Base-by-base conservation (phyloP, 352 stramenopile species). In the Pythium aquatile region DNA sequence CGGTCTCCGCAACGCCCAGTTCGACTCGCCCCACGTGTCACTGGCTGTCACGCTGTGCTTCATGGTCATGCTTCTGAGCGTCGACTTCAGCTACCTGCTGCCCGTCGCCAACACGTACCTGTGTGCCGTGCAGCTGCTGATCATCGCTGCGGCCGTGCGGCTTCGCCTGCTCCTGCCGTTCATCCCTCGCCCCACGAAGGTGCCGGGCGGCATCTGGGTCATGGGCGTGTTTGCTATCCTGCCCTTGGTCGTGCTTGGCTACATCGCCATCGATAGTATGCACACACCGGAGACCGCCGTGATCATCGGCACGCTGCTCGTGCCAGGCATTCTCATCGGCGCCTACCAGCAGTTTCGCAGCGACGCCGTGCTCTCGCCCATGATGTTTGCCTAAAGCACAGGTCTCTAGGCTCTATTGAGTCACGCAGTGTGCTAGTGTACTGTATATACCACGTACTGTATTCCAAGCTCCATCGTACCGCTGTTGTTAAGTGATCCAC, bases 101-200 rank as follows among this genome's bases (percentile, higher is more conserved):
- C 71, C 85, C 20, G 70, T 96, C 52, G 66, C 91, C 32, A 97
- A 97, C 70, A 79, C 90, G 20, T 83, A 94, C 33, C 91, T 92
- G 64, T 72, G 83, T 28, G 61, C 85, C 44, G 66, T 79, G 13
- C 70, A 96, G 60, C 46, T 97, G 13, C 73, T 98, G 52, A 86
- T 97, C 54, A 90, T 97, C 65, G 68, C 68, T n/a, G 83, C 89
- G 10, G 74, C 51, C 24, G 39, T 84, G 90, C 63, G 70, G 84
- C 42, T 98, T 3, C 79, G 91, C 2, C 68, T 87, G 7, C 77
- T 69, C 17, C 66, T 81, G 47, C 73, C 75, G 16, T 81, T 79
- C 69, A 78, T 92, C 66, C 72, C 77, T n/a, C 76, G 82, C 1
- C 78, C 81, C 11, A 73, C 68, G 14, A 75, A 76, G 46, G 61